phyloP scores from a whole-genome alignment of 1,139 yeast species.

The Debaryomycetaceae sp. region DNA sequence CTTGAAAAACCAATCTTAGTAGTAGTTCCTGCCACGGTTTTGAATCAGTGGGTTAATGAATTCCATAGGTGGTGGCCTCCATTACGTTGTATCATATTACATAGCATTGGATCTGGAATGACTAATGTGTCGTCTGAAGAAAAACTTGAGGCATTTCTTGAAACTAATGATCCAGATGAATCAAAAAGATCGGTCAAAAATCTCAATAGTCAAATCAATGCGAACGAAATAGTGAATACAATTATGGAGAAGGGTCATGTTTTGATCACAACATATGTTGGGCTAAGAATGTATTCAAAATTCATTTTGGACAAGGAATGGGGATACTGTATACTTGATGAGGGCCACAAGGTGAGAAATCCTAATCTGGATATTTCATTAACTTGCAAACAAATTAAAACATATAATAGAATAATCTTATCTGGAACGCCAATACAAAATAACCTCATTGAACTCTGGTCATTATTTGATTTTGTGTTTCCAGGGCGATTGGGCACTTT shows the following conservation, averaged over 20 bases:
- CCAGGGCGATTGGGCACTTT: slow-evolving; percentile 94
- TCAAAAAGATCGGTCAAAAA: slow-evolving; percentile 23
- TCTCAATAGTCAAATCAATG: slow-evolving; percentile 36
- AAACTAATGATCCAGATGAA: slow-evolving; percentile 43
- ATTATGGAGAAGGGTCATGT: slow-evolving; percentile 71
- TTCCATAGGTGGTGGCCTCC: slow-evolving; percentile 99
- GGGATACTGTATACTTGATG: slow-evolving; percentile 92
- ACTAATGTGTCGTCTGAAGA: slow-evolving; percentile 40
- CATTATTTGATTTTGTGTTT: slow-evolving; percentile 88
- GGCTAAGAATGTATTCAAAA: slow-evolving; percentile 73
- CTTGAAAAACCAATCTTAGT: slow-evolving; percentile 75
- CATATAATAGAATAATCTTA: slow-evolving; percentile 77
- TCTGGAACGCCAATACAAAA: slow-evolving; percentile 98
- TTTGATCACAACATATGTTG: slow-evolving; percentile 87
- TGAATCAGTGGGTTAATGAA: slow-evolving; percentile 95
- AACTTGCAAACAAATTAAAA: slow-evolving; percentile 76
- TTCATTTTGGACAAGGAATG: slow-evolving; percentile 67
- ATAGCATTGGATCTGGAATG: slow-evolving; percentile 93
- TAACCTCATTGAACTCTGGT: slow-evolving; percentile 88
- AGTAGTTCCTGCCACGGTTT: slow-evolving; percentile 95
- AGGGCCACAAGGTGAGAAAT: slow-evolving; percentile 94
- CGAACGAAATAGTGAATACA: slow-evolving; percentile 45
- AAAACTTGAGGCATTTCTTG: slow-evolving; percentile 47
- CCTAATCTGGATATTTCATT: slow-evolving; percentile 90
- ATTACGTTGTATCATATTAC: slow-evolving; percentile 77